Evolutionary conservation across 805 yeast genomes (phyloP).

Genomic region (Ogataea paraovalis): DNA sequence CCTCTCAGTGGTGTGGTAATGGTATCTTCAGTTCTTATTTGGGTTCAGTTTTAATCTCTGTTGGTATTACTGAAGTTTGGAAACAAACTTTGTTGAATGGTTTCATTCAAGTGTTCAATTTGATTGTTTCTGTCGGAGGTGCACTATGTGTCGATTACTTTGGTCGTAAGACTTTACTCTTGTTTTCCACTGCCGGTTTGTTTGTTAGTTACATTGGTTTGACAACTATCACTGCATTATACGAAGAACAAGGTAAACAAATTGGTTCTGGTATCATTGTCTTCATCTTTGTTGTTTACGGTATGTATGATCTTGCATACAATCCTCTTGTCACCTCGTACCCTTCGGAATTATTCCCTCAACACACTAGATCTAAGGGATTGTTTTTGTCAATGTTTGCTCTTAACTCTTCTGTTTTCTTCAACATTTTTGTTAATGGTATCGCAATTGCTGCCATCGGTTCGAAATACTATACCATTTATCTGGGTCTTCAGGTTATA

Average conservation of each 20-base stretch:
- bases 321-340: constrained; percentile 46
- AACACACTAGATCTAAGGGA: constrained; percentile 57
- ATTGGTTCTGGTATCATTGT: constrained; percentile 22
- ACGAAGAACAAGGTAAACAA: constrained; percentile 15
- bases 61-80: constrained; percentile 48
- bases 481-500: constrained; percentile 30
- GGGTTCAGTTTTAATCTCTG: constrained; percentile 42
- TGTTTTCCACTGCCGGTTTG: constrained; percentile 36
- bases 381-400: constrained; percentile 38
- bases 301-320: constrained; percentile 40
- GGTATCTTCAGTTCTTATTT: constrained; percentile 46
- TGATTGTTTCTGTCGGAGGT: constrained; percentile 30
- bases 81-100: constrained; percentile 50
- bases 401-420: constrained; percentile 14
- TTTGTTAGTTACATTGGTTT: constrained; percentile 37
- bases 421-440: constrained; percentile 28
- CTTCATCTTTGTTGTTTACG: constrained; percentile 28
- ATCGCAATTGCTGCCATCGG: constrained; percentile 37
- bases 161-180: constrained; percentile 36
- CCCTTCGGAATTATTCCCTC: constrained; percentile 47
- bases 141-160: constrained; percentile 30
- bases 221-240: constrained; percentile 45
- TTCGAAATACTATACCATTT: constrained; percentile 36
- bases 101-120: constrained; percentile 44
- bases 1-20: constrained; percentile 42